Percentiles rank a stretch among this genome's conserved stretches.
Evolutionary conservation across 108 stramenopile species (phyloP).

Genomic region (Tribonema minus): DNA sequence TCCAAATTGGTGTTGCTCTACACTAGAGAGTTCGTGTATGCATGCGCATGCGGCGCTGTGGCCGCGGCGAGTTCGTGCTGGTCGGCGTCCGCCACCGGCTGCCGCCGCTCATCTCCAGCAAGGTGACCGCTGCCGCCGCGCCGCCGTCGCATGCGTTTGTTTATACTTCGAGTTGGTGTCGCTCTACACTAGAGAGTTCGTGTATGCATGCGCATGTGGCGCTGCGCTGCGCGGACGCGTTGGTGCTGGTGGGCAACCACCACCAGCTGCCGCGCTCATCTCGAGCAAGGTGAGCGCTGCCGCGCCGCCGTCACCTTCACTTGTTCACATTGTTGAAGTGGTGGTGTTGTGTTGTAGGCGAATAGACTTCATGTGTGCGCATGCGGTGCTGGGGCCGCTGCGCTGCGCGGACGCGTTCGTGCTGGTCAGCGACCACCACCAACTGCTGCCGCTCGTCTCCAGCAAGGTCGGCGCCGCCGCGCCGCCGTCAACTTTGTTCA

Average conservation of each 20-base stretch:
- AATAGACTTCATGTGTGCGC: no score
- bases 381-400: constrained; percentile 78
- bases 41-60: constrained; percentile 75
- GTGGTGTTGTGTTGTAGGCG: no score
- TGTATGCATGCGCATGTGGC: constrained; percentile 81
- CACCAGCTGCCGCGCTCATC: constrained; percentile 91
- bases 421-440: constrained; percentile 94
- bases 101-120: constrained; percentile 81
- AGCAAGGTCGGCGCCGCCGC: constrained; percentile 55
- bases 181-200: no score
- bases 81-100: constrained; percentile 97
- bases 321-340: no score
- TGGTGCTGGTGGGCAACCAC: constrained; percentile 94
- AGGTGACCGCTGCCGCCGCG: constrained; percentile 16
- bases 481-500: no score
- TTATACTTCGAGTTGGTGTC: no score
- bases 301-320: no score
- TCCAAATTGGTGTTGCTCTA: no score
- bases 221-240: constrained; percentile 71
- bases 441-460: constrained; percentile 88
- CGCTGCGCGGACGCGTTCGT: constrained; percentile 76
- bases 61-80: constrained; percentile 77
- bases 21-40: no score
- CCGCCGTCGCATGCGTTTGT: no score
- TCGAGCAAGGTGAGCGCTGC: constrained; percentile 56